phyloP scores from a whole-genome alignment of 2,329 filamentous ascomycete genomes.

The Alternaria burnsii region DNA sequence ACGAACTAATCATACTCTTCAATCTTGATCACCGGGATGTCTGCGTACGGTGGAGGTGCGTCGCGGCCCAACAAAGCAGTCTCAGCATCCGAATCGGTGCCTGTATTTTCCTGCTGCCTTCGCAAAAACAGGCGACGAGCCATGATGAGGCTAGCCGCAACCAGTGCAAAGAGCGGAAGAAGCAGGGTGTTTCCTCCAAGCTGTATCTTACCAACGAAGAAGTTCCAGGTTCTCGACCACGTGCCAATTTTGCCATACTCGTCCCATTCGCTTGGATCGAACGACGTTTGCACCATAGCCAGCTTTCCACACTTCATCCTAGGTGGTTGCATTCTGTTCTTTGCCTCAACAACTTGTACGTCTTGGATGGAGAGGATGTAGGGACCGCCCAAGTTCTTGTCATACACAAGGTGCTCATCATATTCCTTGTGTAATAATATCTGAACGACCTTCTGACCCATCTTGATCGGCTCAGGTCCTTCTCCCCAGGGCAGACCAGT shows the following conservation, averaged over 20 bases:
- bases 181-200: slow-evolving; percentile 22
- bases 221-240: slow-evolving; percentile 24
- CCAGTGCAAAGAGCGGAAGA: slow-evolving; percentile 25
- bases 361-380: slow-evolving; percentile 30
- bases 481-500: slow-evolving; percentile 21
- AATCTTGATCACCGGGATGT: slow-evolving; percentile 32
- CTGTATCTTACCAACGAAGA: slow-evolving; percentile 21
- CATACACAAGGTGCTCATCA: background rate
- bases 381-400: background rate
- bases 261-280: slow-evolving; percentile 43
- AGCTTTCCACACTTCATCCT: slow-evolving; percentile 41
- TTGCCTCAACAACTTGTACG: slow-evolving; percentile 32
- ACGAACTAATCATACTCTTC: slow-evolving; percentile 29
- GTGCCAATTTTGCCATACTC: slow-evolving; percentile 40
- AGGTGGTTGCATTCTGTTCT: slow-evolving; percentile 29
- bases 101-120: slow-evolving; percentile 17
- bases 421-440: slow-evolving; percentile 27
- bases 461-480: slow-evolving; percentile 7
- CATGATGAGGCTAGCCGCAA: slow-evolving; percentile 23
- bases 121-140: slow-evolving; percentile 19
- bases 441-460: slow-evolving; percentile 39
- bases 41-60: slow-evolving; percentile 28
- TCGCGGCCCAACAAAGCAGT: slow-evolving; percentile 26
- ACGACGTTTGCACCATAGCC: slow-evolving; percentile 34
- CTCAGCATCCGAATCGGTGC: slow-evolving; percentile 27